These are phyloP conservation scores for Cylindrodendrum hubeiense DNA, from an alignment of 2,329 filamentous ascomycete species.

Conservation along the genomic window DNA sequence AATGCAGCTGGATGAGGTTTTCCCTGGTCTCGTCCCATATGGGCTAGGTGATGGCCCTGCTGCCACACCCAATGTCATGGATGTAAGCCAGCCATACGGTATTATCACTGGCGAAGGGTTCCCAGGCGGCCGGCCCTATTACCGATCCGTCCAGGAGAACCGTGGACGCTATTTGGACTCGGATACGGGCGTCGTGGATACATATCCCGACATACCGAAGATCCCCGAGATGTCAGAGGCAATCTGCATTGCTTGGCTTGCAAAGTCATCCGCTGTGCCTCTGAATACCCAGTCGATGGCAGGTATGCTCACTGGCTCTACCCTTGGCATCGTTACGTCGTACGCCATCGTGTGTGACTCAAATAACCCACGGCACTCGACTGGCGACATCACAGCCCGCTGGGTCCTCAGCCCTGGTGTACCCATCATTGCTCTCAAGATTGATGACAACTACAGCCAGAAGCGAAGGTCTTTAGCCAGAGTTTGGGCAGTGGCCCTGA, in stretches of 20 bases:
- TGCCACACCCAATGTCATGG: slow-evolving; percentile 87
- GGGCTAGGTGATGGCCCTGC: slow-evolving; percentile 84
- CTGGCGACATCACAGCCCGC: slow-evolving; percentile 85
- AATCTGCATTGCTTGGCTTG: slow-evolving; percentile 88
- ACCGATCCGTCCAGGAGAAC: slow-evolving; percentile 79
- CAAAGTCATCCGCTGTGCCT: slow-evolving; percentile 81
- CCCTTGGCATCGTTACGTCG: slow-evolving; percentile 83
- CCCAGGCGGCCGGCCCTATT: slow-evolving; percentile 85
- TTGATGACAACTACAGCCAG: slow-evolving; percentile 85
- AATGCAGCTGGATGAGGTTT: slow-evolving; percentile 82
- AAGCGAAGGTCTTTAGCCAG: slow-evolving; percentile 77
- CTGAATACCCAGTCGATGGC: slow-evolving; percentile 80
- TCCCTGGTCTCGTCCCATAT: slow-evolving; percentile 79
- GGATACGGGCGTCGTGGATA: slow-evolving; percentile 70
- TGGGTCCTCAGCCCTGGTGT: slow-evolving; percentile 95
- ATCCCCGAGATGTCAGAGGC: slow-evolving; percentile 78
- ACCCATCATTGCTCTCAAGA: slow-evolving; percentile 84
- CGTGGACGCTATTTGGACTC: slow-evolving; percentile 80
- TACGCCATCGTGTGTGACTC: slow-evolving; percentile 78
- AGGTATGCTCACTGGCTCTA: slow-evolving; percentile 86
- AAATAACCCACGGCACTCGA: slow-evolving; percentile 72
- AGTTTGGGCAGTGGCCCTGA: slow-evolving; percentile 93
- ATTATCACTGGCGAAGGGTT: slow-evolving; percentile 88
- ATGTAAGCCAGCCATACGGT: slow-evolving; percentile 87
- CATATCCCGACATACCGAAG: slow-evolving; percentile 80